phyloP scores from a whole-genome alignment of 305 asterid species.

The Solanum hybrid region DNA sequence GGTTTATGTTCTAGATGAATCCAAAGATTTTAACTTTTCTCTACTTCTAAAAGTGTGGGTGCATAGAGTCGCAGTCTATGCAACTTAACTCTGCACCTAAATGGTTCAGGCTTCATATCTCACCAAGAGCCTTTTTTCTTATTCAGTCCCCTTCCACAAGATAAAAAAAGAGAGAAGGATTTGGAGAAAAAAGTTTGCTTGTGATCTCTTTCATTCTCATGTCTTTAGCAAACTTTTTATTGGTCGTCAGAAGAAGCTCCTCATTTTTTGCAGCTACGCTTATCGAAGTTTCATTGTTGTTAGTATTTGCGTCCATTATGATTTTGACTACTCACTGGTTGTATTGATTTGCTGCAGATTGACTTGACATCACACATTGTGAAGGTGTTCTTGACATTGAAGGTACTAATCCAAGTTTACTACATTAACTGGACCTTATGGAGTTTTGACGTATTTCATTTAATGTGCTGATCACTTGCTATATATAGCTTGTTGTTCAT shows the following conservation, averaged over 20 bases:
- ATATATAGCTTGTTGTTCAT: neutral
- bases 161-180: neutral
- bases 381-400: slow-evolving; percentile 71
- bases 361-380: slow-evolving; percentile 90
- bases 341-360: slow-evolving; percentile 48
- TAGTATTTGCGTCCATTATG: neutral
- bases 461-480: neutral
- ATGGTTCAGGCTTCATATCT: neutral
- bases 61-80: neutral
- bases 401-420: slow-evolving; percentile 34
- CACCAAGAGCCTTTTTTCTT: neutral
- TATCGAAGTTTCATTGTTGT: neutral
- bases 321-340: neutral
- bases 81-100: neutral
- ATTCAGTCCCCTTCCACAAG: neutral
- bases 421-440: neutral
- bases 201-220: neutral
- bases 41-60: neutral
- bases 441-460: neutral
- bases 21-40: neutral
- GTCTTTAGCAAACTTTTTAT: neutral
- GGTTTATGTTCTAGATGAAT: neutral
- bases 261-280: neutral
- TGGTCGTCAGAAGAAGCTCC: neutral
- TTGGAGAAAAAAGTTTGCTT: neutral